These are phyloP conservation scores for Arthrinium phaeospermum DNA, from an alignment of 2,329 filamentous ascomycete species.

Conservation along the genomic window DNA sequence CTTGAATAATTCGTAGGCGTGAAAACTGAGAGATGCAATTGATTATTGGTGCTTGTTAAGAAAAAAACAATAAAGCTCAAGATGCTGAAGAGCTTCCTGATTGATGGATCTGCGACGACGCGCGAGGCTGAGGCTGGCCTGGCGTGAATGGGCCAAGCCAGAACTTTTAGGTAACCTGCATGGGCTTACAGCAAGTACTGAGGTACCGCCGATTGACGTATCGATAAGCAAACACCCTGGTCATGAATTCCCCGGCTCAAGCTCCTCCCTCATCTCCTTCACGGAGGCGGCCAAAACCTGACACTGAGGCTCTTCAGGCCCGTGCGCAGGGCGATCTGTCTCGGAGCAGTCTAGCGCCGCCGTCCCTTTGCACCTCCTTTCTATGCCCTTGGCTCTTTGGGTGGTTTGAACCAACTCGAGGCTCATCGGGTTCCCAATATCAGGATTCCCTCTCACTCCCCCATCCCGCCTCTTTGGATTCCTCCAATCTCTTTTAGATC, in stretches of 20 bases:
- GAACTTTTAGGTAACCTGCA: background rate
- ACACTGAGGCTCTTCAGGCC: slow-evolving; percentile 14
- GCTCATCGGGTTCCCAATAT: slow-evolving; percentile 10
- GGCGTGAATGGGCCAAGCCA: background rate
- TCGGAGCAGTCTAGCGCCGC: slow-evolving; percentile 17
- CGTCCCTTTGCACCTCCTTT: slow-evolving; percentile 21
- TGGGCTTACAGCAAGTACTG: background rate
- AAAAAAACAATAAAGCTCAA: background rate
- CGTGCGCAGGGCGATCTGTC: slow-evolving; percentile 15
- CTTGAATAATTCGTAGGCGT: too few species aligned
- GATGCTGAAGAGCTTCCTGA: background rate
- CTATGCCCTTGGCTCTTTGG: slow-evolving; percentile 14
- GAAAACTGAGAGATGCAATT: background rate
- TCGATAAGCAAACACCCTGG: background rate
- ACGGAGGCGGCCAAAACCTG: background rate
- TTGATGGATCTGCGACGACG: slow-evolving; percentile 6
- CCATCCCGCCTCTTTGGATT: background rate
- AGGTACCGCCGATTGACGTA: background rate
- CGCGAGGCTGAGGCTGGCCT: background rate
- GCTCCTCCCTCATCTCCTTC: background rate
- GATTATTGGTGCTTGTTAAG: background rate
- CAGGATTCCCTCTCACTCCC: slow-evolving; percentile 6
- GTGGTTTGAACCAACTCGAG: slow-evolving; percentile 13
- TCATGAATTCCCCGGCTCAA: slow-evolving; percentile 7
- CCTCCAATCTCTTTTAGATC: slow-evolving; percentile 7